phyloP scores from a whole-genome alignment of 768 basidiomycete species.

The Fistulinella prunicolor region DNA sequence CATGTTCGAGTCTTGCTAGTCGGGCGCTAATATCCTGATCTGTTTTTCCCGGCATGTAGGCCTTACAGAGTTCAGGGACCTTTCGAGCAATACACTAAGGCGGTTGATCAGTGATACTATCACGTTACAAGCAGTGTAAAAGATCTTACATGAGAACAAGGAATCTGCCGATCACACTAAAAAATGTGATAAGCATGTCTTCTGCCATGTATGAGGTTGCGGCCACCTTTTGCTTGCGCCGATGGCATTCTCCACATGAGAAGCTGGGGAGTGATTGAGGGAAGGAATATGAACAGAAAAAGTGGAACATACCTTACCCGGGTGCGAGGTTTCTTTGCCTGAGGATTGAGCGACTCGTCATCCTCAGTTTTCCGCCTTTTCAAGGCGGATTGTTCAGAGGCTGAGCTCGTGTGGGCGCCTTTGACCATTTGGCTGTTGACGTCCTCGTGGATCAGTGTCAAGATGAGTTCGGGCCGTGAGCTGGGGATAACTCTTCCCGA shows the following conservation, averaged over 20 bases:
- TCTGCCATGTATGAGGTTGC: constrained; percentile 11
- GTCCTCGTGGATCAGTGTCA: constrained; percentile 32
- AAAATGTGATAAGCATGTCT: constrained; percentile 16
- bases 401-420: constrained; percentile 15
- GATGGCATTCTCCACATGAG: constrained; percentile 85
- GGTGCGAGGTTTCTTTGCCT: constrained; percentile 64
- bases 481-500: constrained; percentile 6
- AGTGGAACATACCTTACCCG: constrained; percentile 64
- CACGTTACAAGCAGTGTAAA: constrained; percentile 1
- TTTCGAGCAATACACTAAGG: constrained; percentile 77
- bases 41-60: constrained; percentile 83
- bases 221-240: constrained; percentile 79
- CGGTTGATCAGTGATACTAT: constrained; percentile 12
- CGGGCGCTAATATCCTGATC: constrained; percentile 80
- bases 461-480: constrained; percentile 19
- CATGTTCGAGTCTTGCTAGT: constrained; percentile 73
- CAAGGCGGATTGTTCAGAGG: constrained; percentile 33
- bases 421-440: constrained; percentile 28
- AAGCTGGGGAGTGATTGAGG: constrained; percentile 46
- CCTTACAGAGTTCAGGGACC: constrained; percentile 83
- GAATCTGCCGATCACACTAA: constrained; percentile 82
- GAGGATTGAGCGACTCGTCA: constrained; percentile 42
- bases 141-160: constrained; percentile 73
- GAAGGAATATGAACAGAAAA: constrained; percentile 1
- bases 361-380: constrained; percentile 69